These are phyloP conservation scores for Spirogloea muscicola DNA, from an alignment of 139 green algal species.

Conservation along the genomic window DNA sequence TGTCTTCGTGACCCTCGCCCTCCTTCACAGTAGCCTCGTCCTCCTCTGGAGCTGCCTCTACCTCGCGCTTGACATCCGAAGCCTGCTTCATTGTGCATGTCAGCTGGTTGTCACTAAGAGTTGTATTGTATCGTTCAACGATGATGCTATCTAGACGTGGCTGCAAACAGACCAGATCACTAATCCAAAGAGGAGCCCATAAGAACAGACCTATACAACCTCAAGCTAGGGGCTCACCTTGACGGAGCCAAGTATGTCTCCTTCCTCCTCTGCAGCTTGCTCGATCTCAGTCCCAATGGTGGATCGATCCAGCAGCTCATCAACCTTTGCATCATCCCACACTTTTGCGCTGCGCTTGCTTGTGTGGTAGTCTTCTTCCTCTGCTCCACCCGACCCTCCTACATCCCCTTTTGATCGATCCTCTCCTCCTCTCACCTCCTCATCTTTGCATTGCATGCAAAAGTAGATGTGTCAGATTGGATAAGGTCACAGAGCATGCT, in stretches of 20 bases:
- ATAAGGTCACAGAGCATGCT: too few relatives aligned
- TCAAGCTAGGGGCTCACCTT: constrained; percentile 22
- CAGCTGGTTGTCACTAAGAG: too few relatives aligned
- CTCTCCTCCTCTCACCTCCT: not conserved
- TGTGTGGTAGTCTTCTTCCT: not conserved
- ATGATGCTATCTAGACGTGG: too few relatives aligned
- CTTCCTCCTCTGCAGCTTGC: constrained; percentile 9
- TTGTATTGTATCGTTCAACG: too few relatives aligned
- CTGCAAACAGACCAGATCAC: not conserved
- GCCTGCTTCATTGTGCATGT: too few relatives aligned
- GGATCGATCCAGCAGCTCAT: constrained; percentile 22
- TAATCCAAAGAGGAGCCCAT: not conserved
- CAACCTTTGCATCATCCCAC: constrained; percentile 19
- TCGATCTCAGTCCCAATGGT: not conserved
- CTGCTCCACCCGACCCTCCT: not conserved
- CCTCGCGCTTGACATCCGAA: constrained; percentile 17
- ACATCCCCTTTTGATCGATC: not conserved
- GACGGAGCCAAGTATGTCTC: constrained; percentile 31
- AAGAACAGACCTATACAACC: constrained; percentile 6
- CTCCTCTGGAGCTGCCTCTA: constrained; percentile 14
- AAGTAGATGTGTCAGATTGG: too few relatives aligned
- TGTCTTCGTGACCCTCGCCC: not conserved
- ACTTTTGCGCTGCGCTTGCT: not conserved
- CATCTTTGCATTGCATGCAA: too few relatives aligned
- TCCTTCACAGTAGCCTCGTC: constrained; percentile 10